Conservation (phyloP, 164 flowering plant species). For the Vitis labrusca region DNA sequence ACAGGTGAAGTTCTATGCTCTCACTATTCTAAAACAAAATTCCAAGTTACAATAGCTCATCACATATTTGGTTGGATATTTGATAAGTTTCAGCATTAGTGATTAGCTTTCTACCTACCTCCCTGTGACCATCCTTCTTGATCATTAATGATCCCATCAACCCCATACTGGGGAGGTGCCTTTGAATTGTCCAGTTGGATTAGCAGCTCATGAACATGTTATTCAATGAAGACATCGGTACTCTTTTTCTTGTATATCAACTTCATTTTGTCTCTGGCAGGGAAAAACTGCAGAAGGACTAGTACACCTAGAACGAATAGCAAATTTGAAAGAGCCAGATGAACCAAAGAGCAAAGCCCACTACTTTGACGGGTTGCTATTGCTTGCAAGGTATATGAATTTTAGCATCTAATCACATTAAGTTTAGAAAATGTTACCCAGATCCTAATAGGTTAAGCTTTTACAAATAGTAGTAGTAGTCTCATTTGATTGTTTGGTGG, state of each 20-base stretch:
- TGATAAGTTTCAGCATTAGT: background rate
- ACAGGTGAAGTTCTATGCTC: conserved; percentile 53
- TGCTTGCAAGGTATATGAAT: conserved; percentile 62
- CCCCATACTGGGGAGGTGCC: no score
- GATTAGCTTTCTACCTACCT: background rate
- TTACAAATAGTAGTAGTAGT: no score
- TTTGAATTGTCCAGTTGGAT: no score
- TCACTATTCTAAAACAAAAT: background rate
- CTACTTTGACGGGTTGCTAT: conserved; percentile 67
- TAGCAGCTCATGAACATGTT: no score
- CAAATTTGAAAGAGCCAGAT: conserved; percentile 66
- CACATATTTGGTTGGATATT: no score
- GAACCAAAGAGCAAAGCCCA: conserved; percentile 65
- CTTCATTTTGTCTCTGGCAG: conserved; percentile 26
- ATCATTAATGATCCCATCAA: no score
- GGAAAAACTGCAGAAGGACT: conserved; percentile 59
- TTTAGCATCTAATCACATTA: background rate
- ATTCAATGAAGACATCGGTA: no score
- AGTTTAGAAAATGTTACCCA: background rate
- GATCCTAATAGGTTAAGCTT: no score
- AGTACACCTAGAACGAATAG: conserved; percentile 69
- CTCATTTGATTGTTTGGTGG: no score
- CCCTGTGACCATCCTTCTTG: no score
- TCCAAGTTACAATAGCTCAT: no score
- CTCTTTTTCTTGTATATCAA: background rate